Percentiles rank a stretch among this genome's conserved stretches.
Conservation (phyloP, 441 rosid species). For the Syzygium syzygioides region DNA sequence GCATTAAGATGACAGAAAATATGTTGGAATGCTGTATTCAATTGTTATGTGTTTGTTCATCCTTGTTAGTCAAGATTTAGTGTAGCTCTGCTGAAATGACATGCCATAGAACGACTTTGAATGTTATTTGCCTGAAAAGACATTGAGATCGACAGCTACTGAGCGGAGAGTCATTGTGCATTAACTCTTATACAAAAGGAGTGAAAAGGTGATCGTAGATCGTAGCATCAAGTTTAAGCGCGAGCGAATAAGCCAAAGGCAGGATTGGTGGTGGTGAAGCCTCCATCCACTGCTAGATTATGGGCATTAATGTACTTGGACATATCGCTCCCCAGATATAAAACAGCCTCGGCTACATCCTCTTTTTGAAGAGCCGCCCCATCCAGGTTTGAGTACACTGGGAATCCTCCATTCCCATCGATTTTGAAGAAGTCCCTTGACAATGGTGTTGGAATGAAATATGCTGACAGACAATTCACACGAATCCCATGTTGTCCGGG, state of each 20-base stretch:
- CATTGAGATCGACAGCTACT: background rate
- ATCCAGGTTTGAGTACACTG: background rate
- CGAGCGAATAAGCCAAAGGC: background rate
- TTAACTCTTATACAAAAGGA: background rate
- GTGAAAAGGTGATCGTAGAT: background rate
- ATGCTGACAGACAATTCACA: background rate
- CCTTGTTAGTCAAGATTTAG: background rate
- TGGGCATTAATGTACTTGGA: slow-evolving; percentile 12
- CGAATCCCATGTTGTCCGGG: background rate
- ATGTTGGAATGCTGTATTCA: background rate
- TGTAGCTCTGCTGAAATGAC: background rate
- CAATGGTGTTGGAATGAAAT: background rate
- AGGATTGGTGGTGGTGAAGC: slow-evolving; percentile 1
- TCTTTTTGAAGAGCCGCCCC: background rate
- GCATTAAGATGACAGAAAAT: background rate
- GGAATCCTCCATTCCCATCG: background rate
- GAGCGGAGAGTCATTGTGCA: background rate
- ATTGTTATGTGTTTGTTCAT: background rate
- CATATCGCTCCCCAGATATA: slow-evolving; percentile 8
- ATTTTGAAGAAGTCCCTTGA: background rate
- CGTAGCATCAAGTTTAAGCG: background rate
- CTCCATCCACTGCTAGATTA: slow-evolving; percentile 11
- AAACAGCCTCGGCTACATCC: background rate
- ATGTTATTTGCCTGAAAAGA: background rate
- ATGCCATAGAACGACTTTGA: background rate